Evolutionary conservation across 768 basidiomycete species (phyloP), one percentile per base, ranked within the genome.

Genomic region (Tephrocybe sp.): DNA sequence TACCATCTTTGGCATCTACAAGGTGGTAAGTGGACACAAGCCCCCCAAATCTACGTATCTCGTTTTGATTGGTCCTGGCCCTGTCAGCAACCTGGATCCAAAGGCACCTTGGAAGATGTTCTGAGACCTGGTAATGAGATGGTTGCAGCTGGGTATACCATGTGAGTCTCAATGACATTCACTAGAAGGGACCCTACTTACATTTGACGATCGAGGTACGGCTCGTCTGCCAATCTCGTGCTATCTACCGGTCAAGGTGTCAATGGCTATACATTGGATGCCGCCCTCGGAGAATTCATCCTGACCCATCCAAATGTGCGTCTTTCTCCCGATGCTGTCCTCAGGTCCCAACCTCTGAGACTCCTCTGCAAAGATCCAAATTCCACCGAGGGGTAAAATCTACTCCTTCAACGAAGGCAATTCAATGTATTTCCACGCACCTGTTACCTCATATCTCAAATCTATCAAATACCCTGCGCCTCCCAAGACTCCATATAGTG

Each of bases 401-500:
- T 99, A 99, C 74, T 97, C 94, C 3, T 95, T 98, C 79, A 99
- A 99, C 67, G 97, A 99, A 73, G 97, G 97, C 53, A 99, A 99
- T 74, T 82, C 93, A 25, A 77, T 91, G 79, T 94, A 94, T 72
- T 98, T 97, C 76, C 74, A 94, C 68, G 69, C 80, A 40, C 93
- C 89, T 15, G 88, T 91, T 41, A 71, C 70, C 42, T 80, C 83
- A 36, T 95, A 95, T 69, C 80, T 95, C 52, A 84, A 90, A 54
- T 89, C 88, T 55, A 91, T 95, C 79, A 95, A 99, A 70, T 93
- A 79, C 66, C 94, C 95, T 1, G 65, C 80, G 38, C 67, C 79
- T 42, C 84, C 83, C 27, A 93, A 86, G 67, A 72, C 81, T 21
- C 94, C 95, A 9, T 95, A 97, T 64, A 91, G 88, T 54, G 85